Evolutionary conservation across 2,329 filamentous ascomycete species (phyloP), one percentile per base, ranked within the genome.

Genomic region (Clonostachys solani): DNA sequence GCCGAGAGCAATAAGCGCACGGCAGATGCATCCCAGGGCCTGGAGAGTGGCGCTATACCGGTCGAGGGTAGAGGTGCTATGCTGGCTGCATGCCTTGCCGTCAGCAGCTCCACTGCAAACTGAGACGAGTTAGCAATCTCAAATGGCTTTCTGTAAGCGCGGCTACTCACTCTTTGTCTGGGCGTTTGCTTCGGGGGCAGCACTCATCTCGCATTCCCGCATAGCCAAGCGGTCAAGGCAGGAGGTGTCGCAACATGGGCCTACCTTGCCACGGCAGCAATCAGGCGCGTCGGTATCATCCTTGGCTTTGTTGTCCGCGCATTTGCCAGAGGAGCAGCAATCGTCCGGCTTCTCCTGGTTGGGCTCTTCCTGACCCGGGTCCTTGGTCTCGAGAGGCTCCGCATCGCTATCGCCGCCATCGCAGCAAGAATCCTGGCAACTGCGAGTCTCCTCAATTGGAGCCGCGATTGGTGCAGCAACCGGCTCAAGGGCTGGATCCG

Each of bases 21-120:
- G 69, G 49, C 77, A 81, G 50, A 80, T 74, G 55, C 77, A 80
- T 5, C 76, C 76, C 2, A 81, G 58, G 5, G 74, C 69, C 41
- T 70, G 57, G 2, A 80, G 67, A 13, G 54, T 72, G 4, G 64
- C 63, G 1, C 61, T 64, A 46, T 78, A 79, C 13, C 57, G 63
- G 19, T 66, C 57, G 29, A 60, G 64, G 3, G 65, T 57, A 8
- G 62, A 62, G 12, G 53, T 57, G 1, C 50, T 48, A 49, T 77
- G 74, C 10, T 36, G 10, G 10, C n/a, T 10, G 34, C 34, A 36
- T 10, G 34, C 10, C 34, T n/a, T 36, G n/a, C n/a, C n/a, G n/a
- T n/a, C n/a, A n/a, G n/a, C n/a, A n/a, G n/a, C n/a, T n/a, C n/a
- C n/a, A n/a, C n/a, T n/a, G n/a, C n/a, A n/a, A n/a, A n/a, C n/a